Percentiles rank a stretch among this genome's conserved stretches.
These are phyloP conservation scores for Spinellus fusiger DNA, from an alignment of 192 early-diverging fungal species.

Conservation along the genomic window DNA sequence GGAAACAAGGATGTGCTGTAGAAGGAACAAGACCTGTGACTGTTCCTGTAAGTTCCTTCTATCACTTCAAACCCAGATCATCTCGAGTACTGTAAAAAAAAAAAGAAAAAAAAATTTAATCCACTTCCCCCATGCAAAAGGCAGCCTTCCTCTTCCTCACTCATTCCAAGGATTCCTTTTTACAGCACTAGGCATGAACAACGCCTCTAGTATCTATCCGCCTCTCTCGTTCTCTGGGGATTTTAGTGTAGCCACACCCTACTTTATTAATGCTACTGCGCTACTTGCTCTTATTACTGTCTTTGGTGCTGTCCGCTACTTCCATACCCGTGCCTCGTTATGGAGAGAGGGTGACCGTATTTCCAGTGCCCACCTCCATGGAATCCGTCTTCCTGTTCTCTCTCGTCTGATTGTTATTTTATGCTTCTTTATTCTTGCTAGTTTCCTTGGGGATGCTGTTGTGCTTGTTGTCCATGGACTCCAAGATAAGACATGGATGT, in stretches of 20 bases:
- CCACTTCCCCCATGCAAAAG: background rate
- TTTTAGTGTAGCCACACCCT: constrained; percentile 19
- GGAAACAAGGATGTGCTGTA: background rate
- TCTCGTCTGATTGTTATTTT: constrained; percentile 22
- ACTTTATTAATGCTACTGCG: constrained; percentile 12
- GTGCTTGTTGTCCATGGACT: constrained; percentile 35
- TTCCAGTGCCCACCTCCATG: background rate
- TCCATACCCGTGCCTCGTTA: background rate
- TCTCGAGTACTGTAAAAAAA: too few relatives aligned
- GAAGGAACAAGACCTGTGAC: background rate
- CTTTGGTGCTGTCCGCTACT: constrained; percentile 8
- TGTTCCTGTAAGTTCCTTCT: background rate
- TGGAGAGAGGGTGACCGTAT: background rate
- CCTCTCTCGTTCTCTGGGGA: constrained; percentile 18
- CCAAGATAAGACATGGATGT: constrained; percentile 35
- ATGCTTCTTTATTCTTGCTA: constrained; percentile 21
- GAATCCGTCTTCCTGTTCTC: constrained; percentile 13
- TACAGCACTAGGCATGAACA: background rate
- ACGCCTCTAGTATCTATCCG: constrained; percentile 10
- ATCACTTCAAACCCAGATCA: background rate
- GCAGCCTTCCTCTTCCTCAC: background rate
- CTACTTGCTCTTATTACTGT: constrained; percentile 14
- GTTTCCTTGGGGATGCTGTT: constrained; percentile 30
- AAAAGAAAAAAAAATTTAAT: background rate
- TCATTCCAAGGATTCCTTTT: background rate